Evolutionary conservation across 192 early-diverging fungal genomes (phyloP).

Genomic region (Funneliformis mosseae): DNA sequence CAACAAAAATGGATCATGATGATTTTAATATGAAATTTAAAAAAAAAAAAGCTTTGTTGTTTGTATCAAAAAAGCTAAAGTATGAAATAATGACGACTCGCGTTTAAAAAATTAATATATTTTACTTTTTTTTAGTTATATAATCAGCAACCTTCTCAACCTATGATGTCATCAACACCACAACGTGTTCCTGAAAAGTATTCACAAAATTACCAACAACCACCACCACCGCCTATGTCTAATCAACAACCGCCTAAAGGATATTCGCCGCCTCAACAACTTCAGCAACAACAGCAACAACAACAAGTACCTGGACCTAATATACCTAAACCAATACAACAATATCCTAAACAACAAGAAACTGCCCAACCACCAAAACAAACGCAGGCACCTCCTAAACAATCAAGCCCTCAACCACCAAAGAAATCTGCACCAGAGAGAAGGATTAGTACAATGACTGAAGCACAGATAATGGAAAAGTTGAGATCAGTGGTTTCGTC

Average conservation of each 20-base stretch:
- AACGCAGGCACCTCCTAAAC: slow-evolving; percentile 40
- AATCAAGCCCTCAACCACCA: slow-evolving; percentile 39
- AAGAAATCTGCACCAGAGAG: slow-evolving; percentile 62
- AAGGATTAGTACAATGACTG: slow-evolving; percentile 84
- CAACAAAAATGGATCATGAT: no score
- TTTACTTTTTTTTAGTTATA: background rate
- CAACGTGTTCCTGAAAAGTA: slow-evolving; percentile 22
- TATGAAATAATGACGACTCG: no score
- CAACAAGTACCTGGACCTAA: slow-evolving; percentile 37
- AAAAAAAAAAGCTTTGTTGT: no score
- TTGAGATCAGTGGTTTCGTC: slow-evolving; percentile 86
- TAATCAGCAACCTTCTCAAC: background rate
- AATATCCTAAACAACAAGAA: slow-evolving; percentile 20
- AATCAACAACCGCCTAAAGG: slow-evolving; percentile 19
- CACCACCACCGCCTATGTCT: background rate
- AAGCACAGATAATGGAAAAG: slow-evolving; percentile 94
- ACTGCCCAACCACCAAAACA: slow-evolving; percentile 34
- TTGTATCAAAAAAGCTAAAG: no score
- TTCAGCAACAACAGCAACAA: slow-evolving; percentile 36
- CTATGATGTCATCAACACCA: background rate
- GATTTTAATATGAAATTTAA: no score
- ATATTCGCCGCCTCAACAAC: slow-evolving; percentile 19
- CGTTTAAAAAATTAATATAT: background rate
- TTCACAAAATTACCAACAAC: slow-evolving; percentile 24
- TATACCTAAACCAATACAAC: slow-evolving; percentile 18